Base-by-base conservation (phyloP, 345 rosid species). In the Rhodamnia rubescens region DNA sequence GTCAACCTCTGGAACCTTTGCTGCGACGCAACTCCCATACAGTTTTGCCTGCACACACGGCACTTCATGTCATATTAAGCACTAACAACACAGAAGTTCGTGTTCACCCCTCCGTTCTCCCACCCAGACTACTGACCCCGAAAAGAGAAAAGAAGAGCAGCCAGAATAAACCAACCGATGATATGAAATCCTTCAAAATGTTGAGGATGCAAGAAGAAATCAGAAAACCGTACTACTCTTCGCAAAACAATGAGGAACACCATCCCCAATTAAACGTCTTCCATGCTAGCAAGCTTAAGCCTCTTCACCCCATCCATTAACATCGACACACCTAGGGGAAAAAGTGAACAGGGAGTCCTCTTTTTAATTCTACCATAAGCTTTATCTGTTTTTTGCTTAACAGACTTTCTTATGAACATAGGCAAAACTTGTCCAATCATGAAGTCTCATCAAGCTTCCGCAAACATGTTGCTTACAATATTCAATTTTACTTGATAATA, bases 11-110 rank as follows among this genome's bases (percentile, higher is more conserved):
- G 95, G 98, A 85, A 96, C 93, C 92, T 92, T 98, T 64, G 96
- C 92, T 11, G 96, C 96, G 84, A 96, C 95, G 89, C 99, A 98
- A 61, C 94, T 87, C 83, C 99, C 99, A 84, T 96, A 98, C 84
- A 90, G 95, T 90, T 90, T 98, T 53, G 97, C 98, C 99, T 98
- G 90, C 55, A 89, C 87, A 75, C 54, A 86, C 26, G 27, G 44
- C 51, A 59, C 80, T 85, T 69, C 80, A 69, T 36, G 54, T 78
- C 61, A 85, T 36, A 78, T 85, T 83, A 64, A 50, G 51, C 78
- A 80, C 82, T 32, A 53, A 86, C 16, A 36, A 21, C 57, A 53
- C 59, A 51, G 57, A 84, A 83, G 85, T 40, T 26, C 54, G 5
- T 20, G 49, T 59, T 6, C 6, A 4, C 24, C 26, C 12, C 47